These are phyloP conservation scores for Fusarium hostae DNA, from an alignment of 2,329 filamentous ascomycete species.

Conservation along the genomic window DNA sequence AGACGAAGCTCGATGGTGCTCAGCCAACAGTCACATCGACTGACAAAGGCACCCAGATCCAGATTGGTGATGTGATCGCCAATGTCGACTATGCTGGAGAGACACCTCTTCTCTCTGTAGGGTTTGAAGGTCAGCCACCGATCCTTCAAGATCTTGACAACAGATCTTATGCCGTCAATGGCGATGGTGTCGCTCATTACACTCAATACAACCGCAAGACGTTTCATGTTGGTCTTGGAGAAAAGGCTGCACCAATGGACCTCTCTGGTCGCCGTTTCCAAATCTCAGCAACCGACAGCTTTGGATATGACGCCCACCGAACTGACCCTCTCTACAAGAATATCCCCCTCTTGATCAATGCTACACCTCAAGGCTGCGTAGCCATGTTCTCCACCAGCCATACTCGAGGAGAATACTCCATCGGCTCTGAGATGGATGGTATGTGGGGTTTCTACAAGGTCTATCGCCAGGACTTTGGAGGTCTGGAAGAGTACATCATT, in stretches of 20 bases:
- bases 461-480: conserved; percentile 77
- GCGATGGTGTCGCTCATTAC: conserved; percentile 72
- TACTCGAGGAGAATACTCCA: conserved; percentile 70
- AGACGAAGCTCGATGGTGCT: conserved; percentile 46
- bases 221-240: conserved; percentile 76
- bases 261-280: conserved; percentile 73
- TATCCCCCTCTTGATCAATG: conserved; percentile 77
- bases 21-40: conserved; percentile 48
- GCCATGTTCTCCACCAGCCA: conserved; percentile 76
- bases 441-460: conserved; percentile 81
- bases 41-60: conserved; percentile 54
- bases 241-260: conserved; percentile 79
- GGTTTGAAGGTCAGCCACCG: conserved; percentile 59
- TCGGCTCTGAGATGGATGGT: conserved; percentile 79
- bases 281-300: conserved; percentile 76
- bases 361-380: conserved; percentile 70
- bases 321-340: conserved; percentile 82
- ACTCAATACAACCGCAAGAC: conserved; percentile 69
- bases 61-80: conserved; percentile 61
- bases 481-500: conserved; percentile 76
- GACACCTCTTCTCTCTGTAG: conserved; percentile 67
- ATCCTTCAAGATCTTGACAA: conserved; percentile 71
- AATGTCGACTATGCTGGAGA: conserved; percentile 66
- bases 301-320: conserved; percentile 77
- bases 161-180: conserved; percentile 73